A percentile compares a stretch with the other conserved stretches of the same genome.
Evolutionary conservation across 306 rosid species (phyloP).

Genomic region (Begonia loranthoides): DNA sequence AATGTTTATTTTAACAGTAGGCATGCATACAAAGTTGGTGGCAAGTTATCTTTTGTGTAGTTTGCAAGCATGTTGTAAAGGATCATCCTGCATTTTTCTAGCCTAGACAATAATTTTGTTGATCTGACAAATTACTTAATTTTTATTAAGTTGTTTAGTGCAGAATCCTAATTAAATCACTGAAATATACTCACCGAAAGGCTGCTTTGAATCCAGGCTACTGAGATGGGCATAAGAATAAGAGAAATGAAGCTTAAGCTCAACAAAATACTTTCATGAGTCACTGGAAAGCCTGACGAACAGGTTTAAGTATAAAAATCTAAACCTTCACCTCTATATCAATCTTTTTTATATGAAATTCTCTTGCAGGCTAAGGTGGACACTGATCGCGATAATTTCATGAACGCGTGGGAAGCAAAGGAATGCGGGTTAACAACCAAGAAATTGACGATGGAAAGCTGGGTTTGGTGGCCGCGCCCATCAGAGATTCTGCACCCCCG

Average conservation of each 20-base stretch:
- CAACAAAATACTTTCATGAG: conserved; percentile 73
- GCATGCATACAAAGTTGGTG: too few relatives aligned
- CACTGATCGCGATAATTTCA: conserved; percentile 80
- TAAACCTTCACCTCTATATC: too few relatives aligned
- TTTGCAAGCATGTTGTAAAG: too few relatives aligned
- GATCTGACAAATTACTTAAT: too few relatives aligned
- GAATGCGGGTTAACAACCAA: conserved; percentile 66
- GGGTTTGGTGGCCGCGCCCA: conserved; percentile 80
- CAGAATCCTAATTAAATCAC: too few relatives aligned
- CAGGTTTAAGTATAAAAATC: conserved; percentile 52
- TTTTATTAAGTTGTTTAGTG: too few relatives aligned
- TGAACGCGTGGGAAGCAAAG: conserved; percentile 93
- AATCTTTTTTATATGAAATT: too few relatives aligned
- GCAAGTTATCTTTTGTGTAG: too few relatives aligned
- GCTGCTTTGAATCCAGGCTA: conserved; percentile 35
- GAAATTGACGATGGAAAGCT: conserved; percentile 91
- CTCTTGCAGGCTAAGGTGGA: conserved; percentile 56
- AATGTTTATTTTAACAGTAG: too few relatives aligned
- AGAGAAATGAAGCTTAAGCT: conserved; percentile 86
- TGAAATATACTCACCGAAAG: too few relatives aligned
- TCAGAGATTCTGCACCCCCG: conserved; percentile 50
- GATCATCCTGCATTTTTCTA: too few relatives aligned
- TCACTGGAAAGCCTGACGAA: conserved; percentile 58
- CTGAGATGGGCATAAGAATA: conserved; percentile 58
- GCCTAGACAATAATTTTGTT: too few relatives aligned